phyloP scores from a whole-genome alignment of 2,329 filamentous ascomycete species.

The Calonectria multiphialidica region DNA sequence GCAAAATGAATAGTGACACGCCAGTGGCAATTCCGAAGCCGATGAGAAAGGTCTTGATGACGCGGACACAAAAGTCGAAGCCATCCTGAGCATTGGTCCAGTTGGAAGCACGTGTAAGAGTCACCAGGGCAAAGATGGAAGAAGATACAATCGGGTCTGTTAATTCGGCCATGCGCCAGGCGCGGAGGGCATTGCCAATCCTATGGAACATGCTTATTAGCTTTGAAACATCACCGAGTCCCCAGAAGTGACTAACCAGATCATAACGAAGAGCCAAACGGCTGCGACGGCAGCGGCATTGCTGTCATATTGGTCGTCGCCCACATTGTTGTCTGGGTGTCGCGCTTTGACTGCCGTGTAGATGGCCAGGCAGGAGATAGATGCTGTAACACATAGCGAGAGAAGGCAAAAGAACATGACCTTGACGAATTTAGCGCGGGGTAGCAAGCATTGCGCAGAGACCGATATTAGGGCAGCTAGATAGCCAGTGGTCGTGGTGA shows the following conservation, averaged over 20 bases:
- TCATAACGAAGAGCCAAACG: slow-evolving; percentile 29
- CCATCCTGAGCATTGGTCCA: slow-evolving; percentile 15
- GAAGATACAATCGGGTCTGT: slow-evolving; percentile 26
- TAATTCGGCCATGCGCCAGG: slow-evolving; percentile 22
- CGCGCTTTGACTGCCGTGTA: slow-evolving; percentile 23
- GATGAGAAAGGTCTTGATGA: slow-evolving; percentile 27
- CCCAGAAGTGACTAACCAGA: slow-evolving; percentile 10
- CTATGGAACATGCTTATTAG: background rate
- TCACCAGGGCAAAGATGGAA: slow-evolving; percentile 26
- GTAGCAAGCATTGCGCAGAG: slow-evolving; percentile 23
- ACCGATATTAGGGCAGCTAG: slow-evolving; percentile 23
- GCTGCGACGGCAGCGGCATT: slow-evolving; percentile 20
- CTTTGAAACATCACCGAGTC: background rate
- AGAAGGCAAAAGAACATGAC: slow-evolving; percentile 26
- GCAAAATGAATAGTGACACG: slow-evolving; percentile 24
- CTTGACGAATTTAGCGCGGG: slow-evolving; percentile 27
- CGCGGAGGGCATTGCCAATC: slow-evolving; percentile 23
- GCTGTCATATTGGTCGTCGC: slow-evolving; percentile 20
- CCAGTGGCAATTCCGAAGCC: slow-evolving; percentile 21
- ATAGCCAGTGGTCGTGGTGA: slow-evolving; percentile 23
- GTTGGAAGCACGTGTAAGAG: slow-evolving; percentile 22
- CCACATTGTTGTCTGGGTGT: background rate
- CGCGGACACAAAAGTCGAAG: slow-evolving; percentile 3
- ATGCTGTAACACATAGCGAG: slow-evolving; percentile 19
- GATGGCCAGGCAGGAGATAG: slow-evolving; percentile 20